Conservation (phyloP, 2,329 filamentous ascomycete genomes). For the Falciphora oryzae region DNA sequence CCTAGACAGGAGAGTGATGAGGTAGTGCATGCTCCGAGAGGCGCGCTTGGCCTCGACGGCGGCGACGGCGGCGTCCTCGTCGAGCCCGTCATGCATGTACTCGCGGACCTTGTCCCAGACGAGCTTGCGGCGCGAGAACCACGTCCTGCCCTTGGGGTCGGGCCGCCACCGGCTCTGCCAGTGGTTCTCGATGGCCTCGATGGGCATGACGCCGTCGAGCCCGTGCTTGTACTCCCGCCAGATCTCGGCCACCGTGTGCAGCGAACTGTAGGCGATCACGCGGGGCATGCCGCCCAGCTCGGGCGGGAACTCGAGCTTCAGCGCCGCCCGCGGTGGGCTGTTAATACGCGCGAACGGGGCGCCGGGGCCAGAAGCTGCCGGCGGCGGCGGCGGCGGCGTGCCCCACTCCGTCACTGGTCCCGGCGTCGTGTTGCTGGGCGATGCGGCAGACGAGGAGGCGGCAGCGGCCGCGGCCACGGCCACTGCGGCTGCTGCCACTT, state of each 20-base stretch:
- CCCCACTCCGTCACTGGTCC: neutral
- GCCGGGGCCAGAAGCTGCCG: neutral
- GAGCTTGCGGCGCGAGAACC: constrained; percentile 33
- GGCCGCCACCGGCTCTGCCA: constrained; percentile 33
- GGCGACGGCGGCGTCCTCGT: constrained; percentile 27
- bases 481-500: neutral
- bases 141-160: constrained; percentile 30
- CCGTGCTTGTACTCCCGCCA: constrained; percentile 32
- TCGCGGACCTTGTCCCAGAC: constrained; percentile 34
- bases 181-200: constrained; percentile 28
- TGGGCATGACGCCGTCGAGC: constrained; percentile 29
- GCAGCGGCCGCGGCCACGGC: no score
- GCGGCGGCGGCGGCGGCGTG: neutral
- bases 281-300: constrained; percentile 24
- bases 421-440: neutral
- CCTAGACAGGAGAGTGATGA: constrained; percentile 30
- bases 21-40: constrained; percentile 30
- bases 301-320: constrained; percentile 21
- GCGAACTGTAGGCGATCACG: constrained; percentile 26
- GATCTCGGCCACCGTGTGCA: constrained; percentile 30
- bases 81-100: constrained; percentile 28
- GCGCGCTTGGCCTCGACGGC: constrained; percentile 31
- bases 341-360: constrained; percentile 2
- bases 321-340: constrained; percentile 12
- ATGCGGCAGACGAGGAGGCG: neutral